Conservation (phyloP, 768 basidiomycete species). For the Thelephora ganbajun region DNA sequence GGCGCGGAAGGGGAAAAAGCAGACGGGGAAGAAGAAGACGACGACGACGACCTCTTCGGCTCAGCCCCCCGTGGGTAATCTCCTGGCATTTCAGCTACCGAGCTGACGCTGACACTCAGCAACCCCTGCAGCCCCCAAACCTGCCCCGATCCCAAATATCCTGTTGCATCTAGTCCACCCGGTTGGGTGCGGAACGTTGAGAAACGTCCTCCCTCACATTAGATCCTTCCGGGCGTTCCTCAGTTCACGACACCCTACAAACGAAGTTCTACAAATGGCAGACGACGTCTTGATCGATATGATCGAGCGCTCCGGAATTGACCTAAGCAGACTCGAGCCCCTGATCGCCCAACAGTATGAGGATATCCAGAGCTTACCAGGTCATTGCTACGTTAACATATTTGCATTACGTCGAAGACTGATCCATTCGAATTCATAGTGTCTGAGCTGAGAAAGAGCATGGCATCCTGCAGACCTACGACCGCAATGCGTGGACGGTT, state of each 20-base stretch:
- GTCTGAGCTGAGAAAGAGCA: slow-evolving; percentile 32
- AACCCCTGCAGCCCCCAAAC: slow-evolving; percentile 5
- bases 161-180: slow-evolving; percentile 55
- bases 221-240: slow-evolving; percentile 43
- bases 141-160: slow-evolving; percentile 20
- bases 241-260: slow-evolving; percentile 35
- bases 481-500: slow-evolving; percentile 20
- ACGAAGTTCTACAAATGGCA: slow-evolving; percentile 51
- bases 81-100: background rate
- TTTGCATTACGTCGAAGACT: background rate
- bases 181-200: slow-evolving; percentile 36
- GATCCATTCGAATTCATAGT: slow-evolving; percentile 21
- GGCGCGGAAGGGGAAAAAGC: slow-evolving; percentile 1
- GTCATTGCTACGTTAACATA: slow-evolving; percentile 9
- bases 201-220: slow-evolving; percentile 37
- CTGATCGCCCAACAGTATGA: slow-evolving; percentile 27
- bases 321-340: slow-evolving; percentile 36
- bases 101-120: background rate
- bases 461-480: slow-evolving; percentile 49
- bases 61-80: background rate
- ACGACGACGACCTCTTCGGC: background rate
- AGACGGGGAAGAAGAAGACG: slow-evolving; percentile 4
- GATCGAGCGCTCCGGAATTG: slow-evolving; percentile 50
- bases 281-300: slow-evolving; percentile 48
- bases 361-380: slow-evolving; percentile 13